Evolutionary conservation across 352 stramenopile species (phyloP), one percentile per base, ranked within the genome.

Genomic region (Pythium dissotocum): DNA sequence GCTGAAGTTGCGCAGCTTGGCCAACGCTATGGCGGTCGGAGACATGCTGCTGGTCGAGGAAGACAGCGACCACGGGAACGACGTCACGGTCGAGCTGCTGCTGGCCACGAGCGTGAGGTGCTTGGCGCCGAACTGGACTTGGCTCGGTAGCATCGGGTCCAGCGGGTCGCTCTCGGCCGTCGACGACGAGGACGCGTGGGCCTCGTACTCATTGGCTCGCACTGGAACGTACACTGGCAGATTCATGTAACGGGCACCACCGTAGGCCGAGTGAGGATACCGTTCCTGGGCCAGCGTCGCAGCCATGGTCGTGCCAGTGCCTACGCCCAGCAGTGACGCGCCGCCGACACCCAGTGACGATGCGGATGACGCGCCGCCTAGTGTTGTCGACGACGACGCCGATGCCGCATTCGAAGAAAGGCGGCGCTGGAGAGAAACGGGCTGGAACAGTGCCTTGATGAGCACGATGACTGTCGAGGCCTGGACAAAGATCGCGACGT

Each of bases 181-280:
- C 30, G 21, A 38, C 1, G 26, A 18, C 14, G 51, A 33, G 13
- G 35, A 49, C 6, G 44, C 12, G 26, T 44, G 52, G 38, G 69
- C 44, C 44, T 90, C 82, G 69, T 87, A 88, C 53, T 88, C 82
- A 36, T 73, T 82, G 3, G 73, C 77, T 12, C 83, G 61, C 14
- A 90, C 80, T 6, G 82, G 82, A 64, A 88, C 84, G 63, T 90
- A 90, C n/a, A 89, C 77, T 1, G 81, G 70, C 21, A 83, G 73
- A 24, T 81, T 76, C 1, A 77, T 36, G 35, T 71, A 73, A 16
- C 72, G 65, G 24, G 62, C 40, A 3, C 62, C 54, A 13, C 65
- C 75, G 58, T 63, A 63, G 51, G 35, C 61, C 28, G 58, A 67
- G 44, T 72, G 60, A 24, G 66, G 66, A 67, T 72, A 72, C 54